Base-by-base conservation (phyloP, 306 rosid genomes). In the Castanea mollissima region DNA sequence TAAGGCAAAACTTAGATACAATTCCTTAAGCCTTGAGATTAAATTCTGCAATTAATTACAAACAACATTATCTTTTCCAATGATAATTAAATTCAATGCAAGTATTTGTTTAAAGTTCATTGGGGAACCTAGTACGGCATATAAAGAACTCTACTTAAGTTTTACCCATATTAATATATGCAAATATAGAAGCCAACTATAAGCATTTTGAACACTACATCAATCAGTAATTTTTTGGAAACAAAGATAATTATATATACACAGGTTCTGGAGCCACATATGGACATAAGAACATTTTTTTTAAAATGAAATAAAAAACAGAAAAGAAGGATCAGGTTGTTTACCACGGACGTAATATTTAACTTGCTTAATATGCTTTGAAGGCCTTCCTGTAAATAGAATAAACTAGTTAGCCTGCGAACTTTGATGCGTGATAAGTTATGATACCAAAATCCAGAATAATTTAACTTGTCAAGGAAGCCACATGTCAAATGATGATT, bases 291-390 rank as follows among this genome's bases (percentile, higher is more conserved):
- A 70, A 73, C 74, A 52, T 12, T 49, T 10, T 2, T 12, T 12
- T 12, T 11, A 12, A 49, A 38, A 38, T 6, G 3, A 41, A 38
- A 12, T 12, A 12, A 49, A 51, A 32, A 77, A 46, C 71, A 67
- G 69, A 55, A 78, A 21, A 8, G 13, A 75, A 77, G 70, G 56
- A 75, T 62, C 35, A 83, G 82, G 79, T 20, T 55, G 49, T 71
- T 89, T 92, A 94, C 98, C 98, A 89, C 97, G 65, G 97, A 65
- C 64, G 85, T 69, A 71, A 94, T 90, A 84, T 85, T 82, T 78
- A 89, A 82, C 86, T 86, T 71, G 79, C 83, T 78, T 88, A 94
- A 78, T 34, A 87, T 74, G 68, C 75, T 89, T 82, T 71, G 85
- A 74, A 94, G 83, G 76, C 89, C 87, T 74, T 92, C 90, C 98